Evolutionary conservation across 2,329 filamentous ascomycete genomes (phyloP).

Genomic region (Xylariaceae sp.): DNA sequence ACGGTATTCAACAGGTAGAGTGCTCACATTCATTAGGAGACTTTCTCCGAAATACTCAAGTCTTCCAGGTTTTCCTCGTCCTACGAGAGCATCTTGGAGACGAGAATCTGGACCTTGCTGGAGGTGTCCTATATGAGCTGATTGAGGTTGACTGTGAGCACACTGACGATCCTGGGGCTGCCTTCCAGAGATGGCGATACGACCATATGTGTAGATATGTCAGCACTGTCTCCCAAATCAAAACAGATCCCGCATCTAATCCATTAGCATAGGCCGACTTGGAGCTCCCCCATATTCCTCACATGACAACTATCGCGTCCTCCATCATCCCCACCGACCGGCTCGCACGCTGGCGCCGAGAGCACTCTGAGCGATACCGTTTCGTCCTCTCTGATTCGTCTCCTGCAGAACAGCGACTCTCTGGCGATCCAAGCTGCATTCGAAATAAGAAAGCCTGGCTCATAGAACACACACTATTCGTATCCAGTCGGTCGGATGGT

Average conservation of each 20-base stretch:
- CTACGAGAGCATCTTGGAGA: slow-evolving; percentile 43
- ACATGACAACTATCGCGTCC: slow-evolving; percentile 43
- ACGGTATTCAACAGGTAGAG: slow-evolving; percentile 40
- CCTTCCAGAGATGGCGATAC: slow-evolving; percentile 44
- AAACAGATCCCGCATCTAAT: not conserved
- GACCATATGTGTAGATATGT: slow-evolving; percentile 43
- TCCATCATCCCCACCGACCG: slow-evolving; percentile 37
- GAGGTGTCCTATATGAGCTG: slow-evolving; percentile 44
- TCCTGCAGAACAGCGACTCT: slow-evolving; percentile 22
- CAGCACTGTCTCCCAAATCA: slow-evolving; percentile 1
- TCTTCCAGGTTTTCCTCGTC: slow-evolving; percentile 37
- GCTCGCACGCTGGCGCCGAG: slow-evolving; percentile 35
- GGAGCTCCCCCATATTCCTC: slow-evolving; percentile 44
- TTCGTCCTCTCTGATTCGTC: slow-evolving; percentile 39
- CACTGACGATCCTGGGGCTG: slow-evolving; percentile 42
- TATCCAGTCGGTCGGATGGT: slow-evolving; percentile 36
- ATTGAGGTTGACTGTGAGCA: slow-evolving; percentile 43
- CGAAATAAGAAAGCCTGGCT: slow-evolving; percentile 39
- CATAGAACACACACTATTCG: slow-evolving; percentile 41
- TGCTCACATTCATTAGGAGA: slow-evolving; percentile 12
- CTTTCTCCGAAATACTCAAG: slow-evolving; percentile 6
- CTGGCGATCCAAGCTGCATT: slow-evolving; percentile 32
- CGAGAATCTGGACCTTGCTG: slow-evolving; percentile 40
- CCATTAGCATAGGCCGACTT: slow-evolving; percentile 34
- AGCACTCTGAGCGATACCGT: slow-evolving; percentile 36